Evolutionary conservation across 2,329 filamentous ascomycete genomes (phyloP).

Genomic region (Trichoderma simmonsii): DNA sequence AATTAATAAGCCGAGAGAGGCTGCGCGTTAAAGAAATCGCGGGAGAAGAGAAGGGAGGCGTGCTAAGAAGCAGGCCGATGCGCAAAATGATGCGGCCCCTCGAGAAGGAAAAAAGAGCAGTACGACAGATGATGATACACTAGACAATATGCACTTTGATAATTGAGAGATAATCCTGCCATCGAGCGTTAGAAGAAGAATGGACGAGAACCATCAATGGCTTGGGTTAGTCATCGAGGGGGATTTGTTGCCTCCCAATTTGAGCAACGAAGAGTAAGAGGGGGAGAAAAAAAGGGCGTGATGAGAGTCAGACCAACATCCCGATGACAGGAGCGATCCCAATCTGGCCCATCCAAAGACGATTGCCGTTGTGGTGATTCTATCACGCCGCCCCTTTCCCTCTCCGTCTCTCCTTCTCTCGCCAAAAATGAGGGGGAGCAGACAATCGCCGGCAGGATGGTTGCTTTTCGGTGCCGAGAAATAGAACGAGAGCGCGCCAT

Average conservation of each 20-base stretch:
- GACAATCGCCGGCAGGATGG: slow-evolving; percentile 7
- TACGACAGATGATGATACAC: slow-evolving; percentile 32
- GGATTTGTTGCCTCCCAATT: neutral
- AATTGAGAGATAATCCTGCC: slow-evolving; percentile 8
- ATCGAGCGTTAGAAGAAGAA: slow-evolving; percentile 1
- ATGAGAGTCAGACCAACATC: neutral
- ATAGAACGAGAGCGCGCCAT: slow-evolving; percentile 1
- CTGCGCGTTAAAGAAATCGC: slow-evolving; percentile 25
- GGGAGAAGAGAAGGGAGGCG: slow-evolving; percentile 16
- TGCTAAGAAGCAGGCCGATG: slow-evolving; percentile 29
- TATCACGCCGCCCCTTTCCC: neutral
- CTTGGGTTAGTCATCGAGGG: neutral
- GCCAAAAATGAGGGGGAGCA: neutral
- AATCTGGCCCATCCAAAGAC: neutral
- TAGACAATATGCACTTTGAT: slow-evolving; percentile 25
- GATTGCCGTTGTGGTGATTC: neutral
- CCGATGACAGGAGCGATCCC: neutral
- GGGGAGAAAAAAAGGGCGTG: neutral
- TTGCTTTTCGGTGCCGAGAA: neutral
- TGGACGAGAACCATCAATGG: neutral
- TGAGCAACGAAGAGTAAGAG: neutral
- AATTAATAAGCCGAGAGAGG: slow-evolving; percentile 31
- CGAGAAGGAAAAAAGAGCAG: slow-evolving; percentile 19
- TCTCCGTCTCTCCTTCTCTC: neutral
- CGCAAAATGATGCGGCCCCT: slow-evolving; percentile 30